Conservation (phyloP, 2,329 filamentous ascomycete genomes). For the Aspergillus fumigatiaffinis region DNA sequence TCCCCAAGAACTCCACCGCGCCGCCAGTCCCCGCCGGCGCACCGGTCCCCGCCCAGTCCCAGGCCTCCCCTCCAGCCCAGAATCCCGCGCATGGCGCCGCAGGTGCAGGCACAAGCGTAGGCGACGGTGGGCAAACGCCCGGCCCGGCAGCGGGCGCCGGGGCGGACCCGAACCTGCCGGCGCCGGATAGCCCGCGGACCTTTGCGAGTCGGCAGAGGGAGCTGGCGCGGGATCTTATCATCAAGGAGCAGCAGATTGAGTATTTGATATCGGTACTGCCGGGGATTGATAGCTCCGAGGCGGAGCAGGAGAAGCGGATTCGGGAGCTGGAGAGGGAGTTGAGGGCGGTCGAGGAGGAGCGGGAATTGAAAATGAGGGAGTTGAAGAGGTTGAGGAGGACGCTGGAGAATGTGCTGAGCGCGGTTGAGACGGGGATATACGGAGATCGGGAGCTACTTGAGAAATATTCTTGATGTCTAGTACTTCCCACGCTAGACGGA, state of each 20-base stretch:
- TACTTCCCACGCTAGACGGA: not conserved
- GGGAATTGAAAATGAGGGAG: slow-evolving; percentile 39
- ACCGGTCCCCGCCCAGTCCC: slow-evolving; percentile 16
- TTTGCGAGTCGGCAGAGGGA: slow-evolving; percentile 45
- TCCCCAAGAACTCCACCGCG: slow-evolving; percentile 37
- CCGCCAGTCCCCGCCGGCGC: slow-evolving; percentile 31
- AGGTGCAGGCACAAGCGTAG: slow-evolving; percentile 16
- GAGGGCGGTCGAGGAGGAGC: slow-evolving; percentile 41
- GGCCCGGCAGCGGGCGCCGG: slow-evolving; percentile 13
- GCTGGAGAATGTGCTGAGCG: slow-evolving; percentile 42
- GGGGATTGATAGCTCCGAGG: slow-evolving; percentile 43
- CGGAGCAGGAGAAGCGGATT: slow-evolving; percentile 44
- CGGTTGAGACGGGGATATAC: slow-evolving; percentile 36
- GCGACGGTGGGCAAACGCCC: slow-evolving; percentile 10
- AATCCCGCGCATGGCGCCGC: slow-evolving; percentile 12
- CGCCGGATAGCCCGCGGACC: slow-evolving; percentile 38
- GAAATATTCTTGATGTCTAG: not conserved
- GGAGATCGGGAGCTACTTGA: slow-evolving; percentile 15
- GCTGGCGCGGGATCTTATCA: slow-evolving; percentile 46
- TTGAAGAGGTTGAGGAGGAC: slow-evolving; percentile 37
- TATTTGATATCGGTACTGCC: slow-evolving; percentile 45
- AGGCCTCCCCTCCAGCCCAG: slow-evolving; percentile 14
- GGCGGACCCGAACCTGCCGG: slow-evolving; percentile 26
- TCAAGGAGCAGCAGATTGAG: slow-evolving; percentile 51
- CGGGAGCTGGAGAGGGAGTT: slow-evolving; percentile 42